Base-by-base conservation (phyloP, 208 protist genomes). In the Trypanosoma caninum region DNA sequence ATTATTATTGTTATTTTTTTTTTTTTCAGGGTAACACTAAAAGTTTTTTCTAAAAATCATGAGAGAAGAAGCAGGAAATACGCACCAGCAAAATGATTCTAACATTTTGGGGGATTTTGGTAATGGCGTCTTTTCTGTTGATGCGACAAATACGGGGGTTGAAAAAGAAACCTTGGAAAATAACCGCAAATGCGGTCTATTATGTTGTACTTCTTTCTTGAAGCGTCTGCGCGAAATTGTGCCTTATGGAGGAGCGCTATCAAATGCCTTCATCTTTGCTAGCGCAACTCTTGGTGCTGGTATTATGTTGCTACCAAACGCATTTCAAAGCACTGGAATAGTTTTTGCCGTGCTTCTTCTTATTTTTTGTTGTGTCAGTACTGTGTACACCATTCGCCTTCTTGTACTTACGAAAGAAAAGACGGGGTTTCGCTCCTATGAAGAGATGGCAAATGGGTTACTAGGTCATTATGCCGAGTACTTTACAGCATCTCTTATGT, bases 251-350 rank as follows among this genome's bases (percentile, higher is more conserved):
- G 74, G 78, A 23, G 73, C 81, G 33, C 3, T 76, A 0, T 64
- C 70, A 16, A 70, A 66, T 4, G 60, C 68, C 18, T 81, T 90
- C 55, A 90, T 82, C 59, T 54, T 90, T 1, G 79, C 74, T 10
- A 83, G 71, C 63, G 76, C 77, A 7, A 90, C 83, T 14, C 69
- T 90, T 47, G 83, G 83, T 23, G 83, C 77, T 22, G 80, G 83
- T 57, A 84, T 84, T 45, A 76, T 90, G 25, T 55, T 60, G 8
- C 60, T 90, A 6, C 83, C 83, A 3, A 65, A 50, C 1, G 76
- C 79, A 4, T 87, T 85, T 50, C 69, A 75, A 45, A 80, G 66
- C 38, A 80, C 73, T 16, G 83, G 83, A 10, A 66, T 84, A 27
- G 55, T 45, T 20, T 73, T 87, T 65, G 46, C 60, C 11, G 40